Conservation (phyloP, 2,329 filamentous ascomycete species). For the Paraconiothyrium sp. region DNA sequence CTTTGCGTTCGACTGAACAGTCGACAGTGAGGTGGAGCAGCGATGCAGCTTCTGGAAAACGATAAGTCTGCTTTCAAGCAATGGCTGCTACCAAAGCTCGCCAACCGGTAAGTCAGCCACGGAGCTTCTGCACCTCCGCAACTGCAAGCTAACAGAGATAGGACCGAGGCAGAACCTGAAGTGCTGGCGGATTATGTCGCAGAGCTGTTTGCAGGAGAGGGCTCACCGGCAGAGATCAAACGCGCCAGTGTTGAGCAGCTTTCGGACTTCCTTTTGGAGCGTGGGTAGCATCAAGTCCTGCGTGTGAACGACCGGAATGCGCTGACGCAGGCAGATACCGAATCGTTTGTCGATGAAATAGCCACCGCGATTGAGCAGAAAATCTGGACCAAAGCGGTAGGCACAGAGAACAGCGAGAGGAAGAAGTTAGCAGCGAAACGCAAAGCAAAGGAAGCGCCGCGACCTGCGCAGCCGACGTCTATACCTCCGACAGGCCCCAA, state of each 20-base stretch:
- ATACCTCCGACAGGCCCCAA: background rate
- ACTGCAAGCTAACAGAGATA: constrained; percentile 42
- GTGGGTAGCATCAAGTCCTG: constrained; percentile 50
- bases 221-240: constrained; percentile 70
- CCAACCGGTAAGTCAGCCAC: constrained; percentile 69
- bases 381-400: constrained; percentile 31
- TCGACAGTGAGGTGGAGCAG: constrained; percentile 19
- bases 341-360: constrained; percentile 74
- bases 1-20: constrained; percentile 9
- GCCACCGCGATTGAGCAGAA: constrained; percentile 71
- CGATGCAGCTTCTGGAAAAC: constrained; percentile 65
- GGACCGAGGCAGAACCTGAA: constrained; percentile 81
- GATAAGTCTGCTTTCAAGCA: constrained; percentile 70
- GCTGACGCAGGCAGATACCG: constrained; percentile 58
- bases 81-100: constrained; percentile 81
- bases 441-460: constrained; percentile 24
- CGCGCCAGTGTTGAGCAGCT: constrained; percentile 76
- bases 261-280: constrained; percentile 77
- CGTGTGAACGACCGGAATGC: too few species aligned
- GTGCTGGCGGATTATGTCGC: constrained; percentile 87
- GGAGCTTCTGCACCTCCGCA: background rate
- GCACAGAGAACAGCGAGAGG: constrained; percentile 29
- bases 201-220: constrained; percentile 76
- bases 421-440: constrained; percentile 40
- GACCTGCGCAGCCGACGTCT: constrained; percentile 31